Base-by-base conservation (phyloP, 1,284 basidiomycete species). In the Tranzscheliella williamsii region DNA sequence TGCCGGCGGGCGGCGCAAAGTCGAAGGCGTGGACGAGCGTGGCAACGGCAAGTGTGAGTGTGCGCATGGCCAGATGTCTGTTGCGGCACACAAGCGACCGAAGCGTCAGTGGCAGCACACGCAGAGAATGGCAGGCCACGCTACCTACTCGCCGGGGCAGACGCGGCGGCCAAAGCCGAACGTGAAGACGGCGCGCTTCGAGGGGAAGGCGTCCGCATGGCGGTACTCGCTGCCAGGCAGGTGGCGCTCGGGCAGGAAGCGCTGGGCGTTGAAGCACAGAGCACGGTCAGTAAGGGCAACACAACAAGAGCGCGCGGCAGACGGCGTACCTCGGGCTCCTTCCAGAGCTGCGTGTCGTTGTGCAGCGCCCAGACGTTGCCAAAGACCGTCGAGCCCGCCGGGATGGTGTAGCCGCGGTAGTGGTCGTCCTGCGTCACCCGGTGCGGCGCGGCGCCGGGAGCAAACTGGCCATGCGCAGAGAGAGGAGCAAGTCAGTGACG, bases 1-100 rank as follows among this genome's bases (percentile, higher is more conserved):
- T 12, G 20, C 23, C 35, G 5, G 23, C 11, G 5, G 35, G 35
- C 7, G 35, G 17, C n/a, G 8, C 6, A 8, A 37, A 20, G 11
- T 37, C 18, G 22, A 37, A 37, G 6, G 20, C 35, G 5, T 21
- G 7, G 15, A 37, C 8, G 6, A 37, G 18, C 15, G 15, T 16
- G 15, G 35, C 35, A 20, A 37, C 35, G 8, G 35, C 23, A 5
- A 37, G 22, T 7, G 35, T 37, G 11, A 37, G 22, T 13, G 35
- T 37, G 22, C 35, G 35, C 35, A 37, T 37, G 17, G 35, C 35
- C 18, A 37, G 18, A 20, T 37, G 35, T 21, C 35, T 37, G 35
- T 6, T 20, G n/a, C n/a, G n/a, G n/a, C n/a, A n/a, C n/a, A n/a
- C n/a, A n/a, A n/a, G n/a, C n/a, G n/a, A n/a, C n/a, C n/a, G n/a